Evolutionary conservation across 768 basidiomycete genomes (phyloP), one percentile per base, ranked within the genome.

Genomic region (Russula dissimulans): DNA sequence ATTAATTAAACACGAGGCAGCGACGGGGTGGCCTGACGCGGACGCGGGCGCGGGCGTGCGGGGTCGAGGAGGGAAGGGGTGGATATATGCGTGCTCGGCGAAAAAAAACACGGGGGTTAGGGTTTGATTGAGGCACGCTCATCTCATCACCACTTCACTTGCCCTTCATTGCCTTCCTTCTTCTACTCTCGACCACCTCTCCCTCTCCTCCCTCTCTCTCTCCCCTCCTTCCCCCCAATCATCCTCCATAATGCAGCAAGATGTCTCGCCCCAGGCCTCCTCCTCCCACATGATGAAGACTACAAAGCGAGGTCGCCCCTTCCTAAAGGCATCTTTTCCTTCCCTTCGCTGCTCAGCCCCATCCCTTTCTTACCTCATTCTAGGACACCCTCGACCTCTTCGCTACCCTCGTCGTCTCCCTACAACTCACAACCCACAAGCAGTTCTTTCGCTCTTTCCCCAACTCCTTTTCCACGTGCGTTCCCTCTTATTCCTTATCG

Each of bases 251-350:
- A 67, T 77, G 59, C 80, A 81, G 65, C 72, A 71, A 51, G 55
- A 73, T 54, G 69, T 68, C 56, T 68, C 69, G 71, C 75, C 80
- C 34, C 80, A 80, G 67, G 78, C 82, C 44, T 82, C 81, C 65
- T 84, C 88, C 44, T 91, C 90, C 31, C 94, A 95, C 73, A 91
- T 95, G 90, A 97, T 97, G 94, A 95, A 95, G 83, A 95, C 91
- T 14, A 95, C 94, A 71, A 91, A 92, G 78, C 85, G 94, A 70
- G 94, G 94, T 63, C 81, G 94, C 67, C 94, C 94, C 14, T 97
- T 86, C 73, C 82, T 95, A 73, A 95, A 95, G 84, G 94, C 89
- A 57, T 63, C 69, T 69, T 45, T 36, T 45, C 49, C 61, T 68
- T 65, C 58, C 56, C 43, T 44, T 45, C 2, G 1, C 22, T 26